Evolutionary conservation across 495 filamentous ascomycete species (phyloP), one percentile per base, ranked within the genome.

Genomic region (Xylaria castorea): DNA sequence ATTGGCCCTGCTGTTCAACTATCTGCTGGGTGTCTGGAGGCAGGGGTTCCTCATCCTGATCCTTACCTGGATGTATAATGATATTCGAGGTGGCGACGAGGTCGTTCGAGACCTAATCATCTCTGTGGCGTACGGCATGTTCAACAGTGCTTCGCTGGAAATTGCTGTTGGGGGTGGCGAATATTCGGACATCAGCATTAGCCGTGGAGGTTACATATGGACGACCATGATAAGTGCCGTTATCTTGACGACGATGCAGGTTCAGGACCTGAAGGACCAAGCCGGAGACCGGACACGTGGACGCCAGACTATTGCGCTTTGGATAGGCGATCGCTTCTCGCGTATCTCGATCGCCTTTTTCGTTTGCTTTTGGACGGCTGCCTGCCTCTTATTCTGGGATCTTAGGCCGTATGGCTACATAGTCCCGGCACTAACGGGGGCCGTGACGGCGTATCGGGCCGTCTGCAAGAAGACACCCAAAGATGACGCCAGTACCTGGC

Each of bases 1-100:
- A 5, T 32, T 74, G 8, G 78, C 87, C 50, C 82, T 86, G 0
- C 6, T 81, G 14, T 78, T 76, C 22, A 66, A 85, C 40, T 58
- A 67, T 5, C 20, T 83, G 1, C 73, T 89, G 0, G 85, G 85
- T 8, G 82, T 75, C 16, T 74, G 77, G 44, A 66, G 75, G 3
- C 79, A 85, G 42, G 78, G 76, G 1, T 48, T 81, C 1, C 48
- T 80, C 18, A 74, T 88, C 40, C 61, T 83, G 32, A 61, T 84
- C 8, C 67, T 88, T 7, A 84, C 75, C 0, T 89, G 81, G 78
- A 72, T 87, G 62, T 90, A 91, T 79, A 89, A 90, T 73, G 86
- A 90, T 69, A 78, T 88, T 5, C 69, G 77, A 11, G 86, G 84
- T 0, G 84, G 79, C 6, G 85, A 89, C 71, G 81, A 86, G 57